Evolutionary conservation across 2,329 filamentous ascomycete species (phyloP).

Genomic region (Exophiala sideris): DNA sequence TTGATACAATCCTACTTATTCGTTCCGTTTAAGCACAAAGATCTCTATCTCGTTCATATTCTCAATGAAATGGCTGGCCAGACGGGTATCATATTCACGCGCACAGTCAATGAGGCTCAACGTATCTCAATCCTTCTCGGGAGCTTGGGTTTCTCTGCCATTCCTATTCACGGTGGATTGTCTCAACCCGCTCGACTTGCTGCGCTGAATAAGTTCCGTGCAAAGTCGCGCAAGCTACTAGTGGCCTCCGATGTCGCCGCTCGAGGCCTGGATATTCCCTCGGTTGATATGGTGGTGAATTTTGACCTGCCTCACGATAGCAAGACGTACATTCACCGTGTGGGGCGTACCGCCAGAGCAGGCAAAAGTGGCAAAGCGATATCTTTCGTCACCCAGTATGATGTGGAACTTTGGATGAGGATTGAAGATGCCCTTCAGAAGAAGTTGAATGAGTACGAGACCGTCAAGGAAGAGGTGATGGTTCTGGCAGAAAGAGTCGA

Average conservation of each 20-base stretch:
- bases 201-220: conserved; percentile 84
- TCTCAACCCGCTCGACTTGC: conserved; percentile 83
- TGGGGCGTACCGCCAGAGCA: conserved; percentile 80
- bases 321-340: conserved; percentile 87
- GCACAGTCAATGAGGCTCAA: conserved; percentile 89
- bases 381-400: conserved; percentile 80
- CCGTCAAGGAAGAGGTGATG: conserved; percentile 79
- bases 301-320: conserved; percentile 78
- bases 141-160: conserved; percentile 80
- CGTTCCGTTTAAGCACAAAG: conserved; percentile 81
- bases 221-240: conserved; percentile 76
- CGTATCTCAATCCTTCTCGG: conserved; percentile 79
- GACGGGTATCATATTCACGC: conserved; percentile 82
- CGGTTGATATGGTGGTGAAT: conserved; percentile 81
- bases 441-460: conserved; percentile 66
- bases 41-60: conserved; percentile 82
- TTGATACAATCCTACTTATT: conserved; percentile 84
- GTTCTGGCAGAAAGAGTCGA: conserved; percentile 72
- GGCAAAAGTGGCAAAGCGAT: conserved; percentile 81
- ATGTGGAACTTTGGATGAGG: conserved; percentile 72
- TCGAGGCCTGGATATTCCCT: conserved; percentile 84
- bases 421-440: conserved; percentile 81
- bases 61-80: conserved; percentile 85
- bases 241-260: conserved; percentile 90
- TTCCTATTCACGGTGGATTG: conserved; percentile 89